phyloP scores from a whole-genome alignment of 352 stramenopile species.

The Thraustochytrium sp. region DNA sequence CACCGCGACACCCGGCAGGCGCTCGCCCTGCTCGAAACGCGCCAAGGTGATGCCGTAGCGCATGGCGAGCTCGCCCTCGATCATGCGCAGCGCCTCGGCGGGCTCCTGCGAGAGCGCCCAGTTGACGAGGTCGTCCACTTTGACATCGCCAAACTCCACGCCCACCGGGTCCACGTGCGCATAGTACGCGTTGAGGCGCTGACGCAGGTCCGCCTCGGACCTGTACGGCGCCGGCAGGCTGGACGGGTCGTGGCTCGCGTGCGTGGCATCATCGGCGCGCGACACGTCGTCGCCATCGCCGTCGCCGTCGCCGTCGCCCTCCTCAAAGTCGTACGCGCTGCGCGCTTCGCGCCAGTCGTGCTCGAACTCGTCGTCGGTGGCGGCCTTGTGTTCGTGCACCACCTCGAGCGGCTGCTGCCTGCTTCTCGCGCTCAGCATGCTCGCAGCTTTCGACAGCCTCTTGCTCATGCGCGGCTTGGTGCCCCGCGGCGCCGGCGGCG shows the following conservation, averaged over 20 bases:
- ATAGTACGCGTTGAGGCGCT: background rate
- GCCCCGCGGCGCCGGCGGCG: no score
- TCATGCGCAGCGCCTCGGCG: background rate
- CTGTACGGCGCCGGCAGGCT: background rate
- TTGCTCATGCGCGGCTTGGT: no score
- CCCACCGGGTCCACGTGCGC: background rate
- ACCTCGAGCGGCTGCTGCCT: no score
- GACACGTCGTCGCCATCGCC: background rate
- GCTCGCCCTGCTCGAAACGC: background rate
- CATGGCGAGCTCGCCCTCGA: background rate
- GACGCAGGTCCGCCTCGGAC: background rate
- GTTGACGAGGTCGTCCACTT: conserved; percentile 7
- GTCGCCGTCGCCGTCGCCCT: no score
- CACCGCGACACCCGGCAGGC: background rate
- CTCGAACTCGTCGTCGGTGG: no score
- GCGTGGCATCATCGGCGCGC: background rate
- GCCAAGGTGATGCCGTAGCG: background rate
- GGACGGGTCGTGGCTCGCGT: background rate
- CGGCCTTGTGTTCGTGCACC: no score
- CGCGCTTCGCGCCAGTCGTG: no score
- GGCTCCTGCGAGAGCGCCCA: background rate
- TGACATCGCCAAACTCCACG: background rate
- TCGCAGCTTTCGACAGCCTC: no score
- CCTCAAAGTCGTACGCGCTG: no score
- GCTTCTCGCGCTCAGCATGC: no score